phyloP scores from a whole-genome alignment of 805 yeast genomes.

The Candida coquimbonensis region DNA sequence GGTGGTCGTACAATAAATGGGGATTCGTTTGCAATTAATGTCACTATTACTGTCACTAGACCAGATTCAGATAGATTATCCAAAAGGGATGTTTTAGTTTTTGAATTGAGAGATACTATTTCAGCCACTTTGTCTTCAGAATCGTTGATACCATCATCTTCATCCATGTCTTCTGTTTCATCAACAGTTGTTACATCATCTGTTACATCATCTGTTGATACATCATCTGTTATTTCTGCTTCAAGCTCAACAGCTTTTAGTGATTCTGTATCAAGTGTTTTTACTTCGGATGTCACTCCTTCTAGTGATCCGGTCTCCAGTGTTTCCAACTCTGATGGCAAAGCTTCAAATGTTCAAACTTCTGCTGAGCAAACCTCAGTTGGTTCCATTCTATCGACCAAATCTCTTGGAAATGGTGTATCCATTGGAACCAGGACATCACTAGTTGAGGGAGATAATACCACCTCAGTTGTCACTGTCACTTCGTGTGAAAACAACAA shows the following conservation, averaged over 20 bases:
- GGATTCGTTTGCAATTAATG: conserved; percentile 1
- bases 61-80: neutral
- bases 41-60: conserved; percentile 2
- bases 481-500: conserved; percentile 1
- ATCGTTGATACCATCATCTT: neutral
- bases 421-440: neutral
- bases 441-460: neutral
- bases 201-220: neutral
- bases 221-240: neutral
- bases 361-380: neutral
- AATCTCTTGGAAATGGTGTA: neutral
- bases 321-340: neutral
- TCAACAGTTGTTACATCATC: neutral
- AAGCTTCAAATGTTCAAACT: neutral
- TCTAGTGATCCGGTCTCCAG: neutral
- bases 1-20: conserved; percentile 3
- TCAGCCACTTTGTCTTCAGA: neutral
- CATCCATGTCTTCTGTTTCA: neutral
- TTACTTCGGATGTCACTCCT: neutral
- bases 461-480: neutral
- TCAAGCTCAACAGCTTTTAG: neutral
- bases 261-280: neutral
- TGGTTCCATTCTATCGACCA: neutral
- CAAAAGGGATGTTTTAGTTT: conserved; percentile 2
- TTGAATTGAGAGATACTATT: conserved; percentile 4